Base-by-base conservation (phyloP, 2,329 filamentous ascomycete species). In the Lecanicillium sp. region DNA sequence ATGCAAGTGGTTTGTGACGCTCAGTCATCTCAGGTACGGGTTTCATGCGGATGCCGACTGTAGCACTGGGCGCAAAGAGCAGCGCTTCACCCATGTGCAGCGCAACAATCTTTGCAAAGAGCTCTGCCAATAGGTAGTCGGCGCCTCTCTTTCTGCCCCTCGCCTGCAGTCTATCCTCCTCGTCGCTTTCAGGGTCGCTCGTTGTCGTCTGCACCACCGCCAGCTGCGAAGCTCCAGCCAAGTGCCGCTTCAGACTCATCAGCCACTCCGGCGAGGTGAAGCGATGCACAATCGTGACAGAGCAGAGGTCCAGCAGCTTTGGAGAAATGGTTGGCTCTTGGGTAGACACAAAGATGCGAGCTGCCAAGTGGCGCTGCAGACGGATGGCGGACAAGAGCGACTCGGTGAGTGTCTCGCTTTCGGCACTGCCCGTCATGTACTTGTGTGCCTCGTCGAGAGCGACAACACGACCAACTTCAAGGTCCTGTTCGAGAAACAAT, bases 371-470 rank as follows among this genome's bases (percentile, higher is more conserved):
- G 1, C 82, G 74, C 55, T 88, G 82, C 18, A 80, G 65, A 1
- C 82, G 71, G 46, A 87, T 79, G 0, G 74, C 70, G 0, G 66
- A 65, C 0, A 84, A 62, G 0, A 87, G 61, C 0, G 65, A 66
- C 10, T 79, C 66, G 0, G 79, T 86, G 19, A 87, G 66, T 0
- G 60, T 61, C 3, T 60, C 53, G 1, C 73, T 70, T 29, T 77
- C 74, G 2, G 64, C 55, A 0, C 71, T 70, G 1, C 66, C 62
- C 17, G 68, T 71, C 69, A 85, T 75, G 52, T 79, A 85, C 61
- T 87, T 87, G 51, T 89, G 84, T 0, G 84, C 84, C 51, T 88
- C 82, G 45, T 88, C 83, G 0, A 87, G 61, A 0, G 79, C 81
- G 12, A 88, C 59, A 29, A 87, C 64, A 8, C 76, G 69, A 1